Evolutionary conservation across 2,329 filamentous ascomycete species (phyloP), one percentile per base, ranked within the genome.

Genomic region (Neopestalotiopsis sp.): DNA sequence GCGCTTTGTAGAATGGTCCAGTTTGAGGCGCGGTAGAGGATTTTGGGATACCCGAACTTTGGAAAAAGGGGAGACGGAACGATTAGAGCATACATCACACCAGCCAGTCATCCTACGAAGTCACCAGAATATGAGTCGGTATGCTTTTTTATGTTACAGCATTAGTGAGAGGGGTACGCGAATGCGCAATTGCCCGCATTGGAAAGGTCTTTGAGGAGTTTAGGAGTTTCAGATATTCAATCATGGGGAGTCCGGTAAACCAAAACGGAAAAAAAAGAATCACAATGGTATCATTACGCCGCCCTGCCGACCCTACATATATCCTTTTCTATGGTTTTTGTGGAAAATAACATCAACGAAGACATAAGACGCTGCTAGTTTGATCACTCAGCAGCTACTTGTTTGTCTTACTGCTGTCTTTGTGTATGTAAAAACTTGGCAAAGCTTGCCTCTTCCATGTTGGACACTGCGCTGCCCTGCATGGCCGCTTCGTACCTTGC

Each of bases 1-100:
- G 24, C 66, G 68, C 61, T 24, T 56, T 14, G 67, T 75, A 97
- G 95, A 78, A 98, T 98, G 95, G 95, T 98, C 65, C 96, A 99
- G 84, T 98, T 99, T 78, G 95, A 99, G 86, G 96, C 96, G 65
- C 90, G 95, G 83, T 98, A 82, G 87, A 72, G 30, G n/a, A 20
- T 13, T 32, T 10, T 12, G 13, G 13, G 7, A 42, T 5, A 14
- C 13, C 24, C 58, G 12, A 32, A 34, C 28, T 10, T 17, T 40
- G 10, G 30, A 32, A 30, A 17, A 34, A 13, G n/a, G 59, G n/a
- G n/a, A 30, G 20, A 62, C 34, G 14, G 59, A 30, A 14, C 59
- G 9, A 38, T n/a, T 13, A 10, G 34, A 40, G 34, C 32, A 30
- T 13, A n/a, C 14, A 20, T 34, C 9, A 28, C 30, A 32, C n/a